Base-by-base conservation (phyloP, 345 rosid genomes). In the Citrus trifoliata region DNA sequence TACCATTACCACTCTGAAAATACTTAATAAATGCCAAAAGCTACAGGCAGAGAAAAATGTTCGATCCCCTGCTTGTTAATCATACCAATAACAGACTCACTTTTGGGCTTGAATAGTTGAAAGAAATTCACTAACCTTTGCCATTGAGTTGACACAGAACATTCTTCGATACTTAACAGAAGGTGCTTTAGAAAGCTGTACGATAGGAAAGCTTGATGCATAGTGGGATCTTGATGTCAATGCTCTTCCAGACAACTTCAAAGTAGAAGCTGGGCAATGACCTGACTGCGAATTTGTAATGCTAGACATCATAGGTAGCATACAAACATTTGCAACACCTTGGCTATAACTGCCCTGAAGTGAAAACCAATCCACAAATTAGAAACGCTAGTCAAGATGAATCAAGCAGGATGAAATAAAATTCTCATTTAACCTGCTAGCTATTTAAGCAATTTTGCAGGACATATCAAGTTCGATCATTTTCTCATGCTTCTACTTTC, bases 161-260 rank as follows among this genome's bases (percentile, higher is more conserved):
- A 82, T 86, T 86, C 91, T 87, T 19, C 70, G 79, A 61, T 56
- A 79, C 73, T 88, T 88, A 33, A 65, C 70, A 46, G 83, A 55
- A 82, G 85, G 71, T 48, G 78, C 82, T 82, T 82, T 82, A 10
- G 90, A 80, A 60, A 82, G n/a, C 71, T 82, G 87, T 63, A 77
- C 61, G 25, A 80, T 12, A 5, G 88, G 86, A 38, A 88, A 82
- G 63, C 80, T 78, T 14, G 86, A 61, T 2, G 88, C 89, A 83
- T 91, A 85, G 82, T 81, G 86, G 40, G 86, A 81, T 70, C 82
- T 83, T 59, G 92, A 93, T 64, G 90, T 22, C 64, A 90, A 79
- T 38, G 81, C 80, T 66, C 70, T 81, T 62, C 82, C 86, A 82
- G 79, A 70, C 32, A 69, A 62, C 77, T 71, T 84, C 76, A 71